Conservation (phyloP, 116 monocot species). For the Papilionanthe hybrid region DNA sequence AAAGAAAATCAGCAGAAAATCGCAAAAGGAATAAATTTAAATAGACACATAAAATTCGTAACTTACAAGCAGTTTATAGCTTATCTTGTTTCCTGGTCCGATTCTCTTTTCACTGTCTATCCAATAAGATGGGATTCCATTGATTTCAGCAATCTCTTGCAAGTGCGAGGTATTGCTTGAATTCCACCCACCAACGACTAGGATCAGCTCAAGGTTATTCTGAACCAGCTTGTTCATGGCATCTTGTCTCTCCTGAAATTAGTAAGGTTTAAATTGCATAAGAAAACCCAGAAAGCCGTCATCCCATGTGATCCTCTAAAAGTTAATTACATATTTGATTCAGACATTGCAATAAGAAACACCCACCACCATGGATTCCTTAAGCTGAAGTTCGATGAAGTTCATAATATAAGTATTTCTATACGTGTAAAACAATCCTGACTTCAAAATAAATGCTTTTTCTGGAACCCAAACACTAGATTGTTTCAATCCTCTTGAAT, state of each 20-base stretch:
- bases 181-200: slow-evolving; percentile 99
- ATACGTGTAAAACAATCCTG: too few relatives aligned
- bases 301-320: neutral
- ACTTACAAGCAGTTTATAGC: slow-evolving; percentile 73
- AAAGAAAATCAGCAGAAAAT: neutral
- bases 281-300: neutral
- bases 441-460: too few relatives aligned
- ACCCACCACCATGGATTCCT: too few relatives aligned
- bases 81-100: slow-evolving; percentile 85
- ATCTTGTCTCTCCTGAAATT: slow-evolving; percentile 90
- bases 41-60: slow-evolving; percentile 7
- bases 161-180: slow-evolving; percentile 97
- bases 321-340: neutral
- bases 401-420: too few relatives aligned
- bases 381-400: too few relatives aligned
- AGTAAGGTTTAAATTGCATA: neutral
- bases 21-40: neutral
- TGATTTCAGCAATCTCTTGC: slow-evolving; percentile 91
- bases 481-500: too few relatives aligned
- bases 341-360: too few relatives aligned
- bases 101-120: slow-evolving; percentile 86
- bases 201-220: slow-evolving; percentile 82
- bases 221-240: slow-evolving; percentile 97
- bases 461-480: too few relatives aligned
- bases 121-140: slow-evolving; percentile 93